Percentiles rank a stretch among this genome's conserved stretches.
Evolutionary conservation across 108 stramenopile species (phyloP).

Genomic region (Parmales sp.): DNA sequence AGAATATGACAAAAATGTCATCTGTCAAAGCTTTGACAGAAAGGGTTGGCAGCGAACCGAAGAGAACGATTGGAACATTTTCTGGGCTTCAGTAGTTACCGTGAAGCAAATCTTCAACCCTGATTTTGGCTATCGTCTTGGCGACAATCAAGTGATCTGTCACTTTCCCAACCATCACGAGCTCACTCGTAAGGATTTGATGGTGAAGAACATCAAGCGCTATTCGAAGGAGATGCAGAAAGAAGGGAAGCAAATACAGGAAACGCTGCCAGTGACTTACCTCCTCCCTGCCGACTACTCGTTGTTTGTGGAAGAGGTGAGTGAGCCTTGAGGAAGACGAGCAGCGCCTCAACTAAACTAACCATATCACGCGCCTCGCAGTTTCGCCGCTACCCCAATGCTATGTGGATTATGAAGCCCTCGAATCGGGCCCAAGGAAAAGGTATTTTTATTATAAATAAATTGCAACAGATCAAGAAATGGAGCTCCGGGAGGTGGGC

Average conservation of each 20-base stretch:
- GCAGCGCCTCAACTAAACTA: neutral
- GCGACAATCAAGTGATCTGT: constrained; percentile 44
- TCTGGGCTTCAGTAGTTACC: constrained; percentile 47
- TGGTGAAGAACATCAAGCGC: constrained; percentile 59
- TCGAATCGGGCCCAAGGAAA: constrained; percentile 61
- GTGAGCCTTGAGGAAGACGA: neutral
- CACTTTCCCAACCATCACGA: constrained; percentile 57
- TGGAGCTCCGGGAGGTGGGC: constrained; percentile 18
- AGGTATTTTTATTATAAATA: constrained; percentile 57
- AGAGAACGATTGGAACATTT: constrained; percentile 47
- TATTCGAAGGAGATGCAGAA: constrained; percentile 11
- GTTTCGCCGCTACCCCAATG: neutral
- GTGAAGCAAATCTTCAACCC: constrained; percentile 50
- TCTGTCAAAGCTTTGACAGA: constrained; percentile 2
- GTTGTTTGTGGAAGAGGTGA: constrained; percentile 6
- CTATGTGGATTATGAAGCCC: constrained; percentile 60
- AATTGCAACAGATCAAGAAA: constrained; percentile 52
- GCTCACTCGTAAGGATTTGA: constrained; percentile 46
- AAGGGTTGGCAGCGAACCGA: constrained; percentile 13
- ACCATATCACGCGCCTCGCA: neutral
- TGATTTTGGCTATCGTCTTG: constrained; percentile 33
- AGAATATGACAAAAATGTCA: neutral
- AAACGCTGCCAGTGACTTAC: constrained; percentile 68
- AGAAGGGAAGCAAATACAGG: constrained; percentile 15
- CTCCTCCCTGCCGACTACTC: constrained; percentile 62